Evolutionary conservation across 2,329 filamentous ascomycete genomes (phyloP).

Genomic region (Teratosphaeria destructans): DNA sequence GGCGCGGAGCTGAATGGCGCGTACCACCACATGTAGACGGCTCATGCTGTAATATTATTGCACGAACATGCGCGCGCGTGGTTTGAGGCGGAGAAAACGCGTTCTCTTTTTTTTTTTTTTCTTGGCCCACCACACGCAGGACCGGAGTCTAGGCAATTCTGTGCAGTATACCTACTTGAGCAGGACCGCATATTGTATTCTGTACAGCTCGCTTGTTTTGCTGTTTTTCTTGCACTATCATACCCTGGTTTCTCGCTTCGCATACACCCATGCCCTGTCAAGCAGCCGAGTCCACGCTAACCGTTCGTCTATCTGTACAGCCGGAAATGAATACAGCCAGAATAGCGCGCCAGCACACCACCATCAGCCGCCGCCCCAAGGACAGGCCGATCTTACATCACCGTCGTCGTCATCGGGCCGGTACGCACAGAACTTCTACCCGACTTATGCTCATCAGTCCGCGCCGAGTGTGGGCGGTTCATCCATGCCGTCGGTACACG

Average conservation of each 20-base stretch:
- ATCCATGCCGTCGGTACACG: conserved; percentile 56
- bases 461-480: conserved; percentile 42
- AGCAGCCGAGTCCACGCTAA: conserved; percentile 29
- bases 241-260: conserved; percentile 19
- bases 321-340: conserved; percentile 48
- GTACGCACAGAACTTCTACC: conserved; percentile 67
- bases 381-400: conserved; percentile 39
- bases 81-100: not conserved
- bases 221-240: conserved; percentile 7
- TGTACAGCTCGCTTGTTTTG: conserved; percentile 19
- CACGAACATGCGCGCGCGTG: not conserved
- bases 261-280: conserved; percentile 17
- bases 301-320: conserved; percentile 34
- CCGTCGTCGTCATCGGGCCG: conserved; percentile 55
- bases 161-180: conserved; percentile 15
- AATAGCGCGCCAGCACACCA: conserved; percentile 53
- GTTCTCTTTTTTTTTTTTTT: not conserved
- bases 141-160: not conserved
- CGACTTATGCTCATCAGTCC: conserved; percentile 52
- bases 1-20: conserved; percentile 85
- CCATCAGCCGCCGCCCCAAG: conserved; percentile 53
- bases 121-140: not conserved
- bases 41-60: conserved; percentile 13
- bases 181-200: conserved; percentile 12
- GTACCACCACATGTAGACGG: conserved; percentile 83